phyloP scores from a whole-genome alignment of 2,329 filamentous ascomycete species.

The Curvularia spicifera region DNA sequence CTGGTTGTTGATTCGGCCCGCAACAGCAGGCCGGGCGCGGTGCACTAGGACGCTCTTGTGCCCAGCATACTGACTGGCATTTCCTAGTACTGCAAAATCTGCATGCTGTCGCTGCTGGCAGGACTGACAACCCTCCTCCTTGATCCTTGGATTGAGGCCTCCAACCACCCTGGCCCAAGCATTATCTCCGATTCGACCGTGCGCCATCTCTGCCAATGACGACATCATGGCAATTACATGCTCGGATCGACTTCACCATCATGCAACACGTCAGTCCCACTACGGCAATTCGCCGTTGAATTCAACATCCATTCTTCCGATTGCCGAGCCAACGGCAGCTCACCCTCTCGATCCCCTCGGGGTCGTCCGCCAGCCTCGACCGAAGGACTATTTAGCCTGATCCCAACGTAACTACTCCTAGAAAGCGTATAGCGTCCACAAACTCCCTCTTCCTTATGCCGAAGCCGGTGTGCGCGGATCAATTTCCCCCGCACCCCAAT shows the following conservation, averaged over 20 bases:
- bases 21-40: background rate
- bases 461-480: conserved; percentile 23
- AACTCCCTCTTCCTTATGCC: conserved; percentile 19
- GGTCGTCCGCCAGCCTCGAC: background rate
- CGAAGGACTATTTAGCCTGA: conserved; percentile 37
- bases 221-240: background rate
- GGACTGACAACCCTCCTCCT: background rate
- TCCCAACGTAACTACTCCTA: conserved; percentile 18
- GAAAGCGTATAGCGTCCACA: conserved; percentile 28
- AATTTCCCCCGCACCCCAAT: conserved; percentile 23
- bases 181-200: background rate
- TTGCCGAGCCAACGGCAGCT: background rate
- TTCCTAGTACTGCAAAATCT: background rate
- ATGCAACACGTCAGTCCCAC: background rate
- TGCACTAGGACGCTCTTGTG: background rate
- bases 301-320: background rate
- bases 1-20: background rate
- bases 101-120: background rate
- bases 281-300: background rate
- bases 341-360: background rate
- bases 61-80: background rate
- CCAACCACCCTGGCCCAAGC: background rate
- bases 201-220: conserved; percentile 4
- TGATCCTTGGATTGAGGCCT: background rate
- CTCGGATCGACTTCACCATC: background rate